These are phyloP conservation scores for Leccinum longicurvipes DNA, from an alignment of 768 basidiomycete species.

Conservation along the genomic window DNA sequence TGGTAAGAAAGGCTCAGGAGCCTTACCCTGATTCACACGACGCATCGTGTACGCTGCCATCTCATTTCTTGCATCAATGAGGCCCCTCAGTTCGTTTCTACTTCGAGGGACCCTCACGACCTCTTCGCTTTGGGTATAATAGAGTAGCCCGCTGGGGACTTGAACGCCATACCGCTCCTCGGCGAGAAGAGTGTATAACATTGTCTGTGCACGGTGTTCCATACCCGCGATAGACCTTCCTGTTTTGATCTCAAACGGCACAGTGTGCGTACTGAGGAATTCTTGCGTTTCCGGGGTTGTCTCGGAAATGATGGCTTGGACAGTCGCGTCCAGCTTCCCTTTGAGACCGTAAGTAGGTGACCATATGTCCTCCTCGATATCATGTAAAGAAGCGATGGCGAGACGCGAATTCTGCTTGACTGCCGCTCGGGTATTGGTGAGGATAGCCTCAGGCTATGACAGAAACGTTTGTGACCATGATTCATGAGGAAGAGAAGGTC, in stretches of 20 bases:
- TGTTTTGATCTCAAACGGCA: conserved; percentile 96
- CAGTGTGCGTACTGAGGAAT: conserved; percentile 28
- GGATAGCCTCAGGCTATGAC: conserved; percentile 54
- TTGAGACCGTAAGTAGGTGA: conserved; percentile 93
- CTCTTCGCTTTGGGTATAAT: conserved; percentile 91
- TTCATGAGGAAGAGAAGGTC: neutral
- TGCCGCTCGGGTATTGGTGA: conserved; percentile 63
- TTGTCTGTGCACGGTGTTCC: conserved; percentile 97
- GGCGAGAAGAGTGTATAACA: conserved; percentile 91
- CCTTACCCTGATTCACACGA: conserved; percentile 33
- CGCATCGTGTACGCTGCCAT: conserved; percentile 75
- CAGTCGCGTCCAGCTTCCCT: conserved; percentile 92
- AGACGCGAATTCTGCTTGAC: conserved; percentile 51
- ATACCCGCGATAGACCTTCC: conserved; percentile 72
- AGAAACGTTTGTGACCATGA: neutral
- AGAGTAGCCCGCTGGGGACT: conserved; percentile 81
- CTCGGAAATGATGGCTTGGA: conserved; percentile 63
- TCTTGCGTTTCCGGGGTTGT: conserved; percentile 27
- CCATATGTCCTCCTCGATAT: conserved; percentile 97
- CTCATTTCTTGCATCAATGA: conserved; percentile 81
- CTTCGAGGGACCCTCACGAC: conserved; percentile 78
- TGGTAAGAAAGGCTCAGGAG: conserved; percentile 66
- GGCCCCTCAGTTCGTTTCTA: conserved; percentile 78
- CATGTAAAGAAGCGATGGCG: conserved; percentile 73
- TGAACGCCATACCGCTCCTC: conserved; percentile 86